Evolutionary conservation across 495 filamentous ascomycete genomes (phyloP).

Genomic region (Tuber indicum): DNA sequence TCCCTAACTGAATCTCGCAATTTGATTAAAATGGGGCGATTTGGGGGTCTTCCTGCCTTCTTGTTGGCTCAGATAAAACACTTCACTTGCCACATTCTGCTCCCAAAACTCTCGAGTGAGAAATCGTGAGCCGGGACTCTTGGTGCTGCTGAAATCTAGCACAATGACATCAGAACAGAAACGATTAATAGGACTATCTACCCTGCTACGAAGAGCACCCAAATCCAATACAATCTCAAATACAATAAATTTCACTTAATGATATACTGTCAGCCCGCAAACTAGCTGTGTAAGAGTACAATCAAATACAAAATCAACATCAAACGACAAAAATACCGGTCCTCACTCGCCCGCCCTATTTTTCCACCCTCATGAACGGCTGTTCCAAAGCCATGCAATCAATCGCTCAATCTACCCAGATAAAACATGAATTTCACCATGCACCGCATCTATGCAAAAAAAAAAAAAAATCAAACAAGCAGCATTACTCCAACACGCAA

Average conservation of each 20-base stretch:
- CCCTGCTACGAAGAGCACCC: background rate
- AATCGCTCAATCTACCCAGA: background rate
- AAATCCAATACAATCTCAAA: background rate
- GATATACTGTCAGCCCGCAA: background rate
- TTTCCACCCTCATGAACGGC: background rate
- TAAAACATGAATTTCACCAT: background rate
- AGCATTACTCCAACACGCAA: background rate
- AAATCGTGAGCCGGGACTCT: background rate
- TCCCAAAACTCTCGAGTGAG: background rate
- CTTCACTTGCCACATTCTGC: background rate
- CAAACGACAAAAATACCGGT: background rate
- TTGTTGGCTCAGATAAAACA: background rate
- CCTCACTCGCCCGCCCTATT: background rate
- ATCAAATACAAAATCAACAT: background rate
- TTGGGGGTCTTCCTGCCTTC: background rate
- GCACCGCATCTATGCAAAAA: slow-evolving; percentile 4
- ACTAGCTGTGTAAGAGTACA: background rate
- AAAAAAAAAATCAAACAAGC: background rate
- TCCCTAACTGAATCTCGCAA: background rate
- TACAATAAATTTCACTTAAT: background rate
- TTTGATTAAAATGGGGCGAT: background rate
- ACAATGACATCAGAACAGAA: background rate
- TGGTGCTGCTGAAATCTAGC: background rate
- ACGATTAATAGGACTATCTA: background rate
- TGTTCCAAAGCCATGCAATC: background rate